A percentile compares a stretch with the other conserved stretches of the same genome.
Conservation (phyloP, 2,329 filamentous ascomycete species). For the Arthrobotrys sinensis region DNA sequence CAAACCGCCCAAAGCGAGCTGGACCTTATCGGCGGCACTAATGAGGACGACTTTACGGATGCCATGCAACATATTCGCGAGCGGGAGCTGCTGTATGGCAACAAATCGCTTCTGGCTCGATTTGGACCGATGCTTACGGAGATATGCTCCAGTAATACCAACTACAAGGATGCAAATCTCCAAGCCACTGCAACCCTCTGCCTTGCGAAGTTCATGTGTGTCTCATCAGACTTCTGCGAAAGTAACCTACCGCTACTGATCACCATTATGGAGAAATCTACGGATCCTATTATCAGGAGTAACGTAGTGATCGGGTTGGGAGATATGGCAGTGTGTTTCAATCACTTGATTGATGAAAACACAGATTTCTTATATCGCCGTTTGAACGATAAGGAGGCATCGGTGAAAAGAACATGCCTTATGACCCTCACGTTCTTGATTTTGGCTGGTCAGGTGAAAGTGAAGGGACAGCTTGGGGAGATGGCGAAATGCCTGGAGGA, state of each 20-base stretch:
- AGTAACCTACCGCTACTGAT: slow-evolving; percentile 92
- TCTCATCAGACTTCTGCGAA: slow-evolving; percentile 90
- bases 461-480: slow-evolving; percentile 97
- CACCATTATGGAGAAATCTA: slow-evolving; percentile 95
- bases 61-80: slow-evolving; percentile 88
- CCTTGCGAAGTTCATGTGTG: slow-evolving; percentile 98
- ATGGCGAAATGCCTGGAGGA: slow-evolving; percentile 99
- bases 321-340: slow-evolving; percentile 99
- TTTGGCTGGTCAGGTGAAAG: slow-evolving; percentile 96
- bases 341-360: slow-evolving; percentile 98
- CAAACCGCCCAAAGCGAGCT: slow-evolving; percentile 84
- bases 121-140: slow-evolving; percentile 94
- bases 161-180: slow-evolving; percentile 88
- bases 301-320: slow-evolving; percentile 97
- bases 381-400: slow-evolving; percentile 87
- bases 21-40: slow-evolving; percentile 96
- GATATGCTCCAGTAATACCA: slow-evolving; percentile 94
- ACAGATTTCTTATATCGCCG: slow-evolving; percentile 97
- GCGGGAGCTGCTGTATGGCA: slow-evolving; percentile 85
- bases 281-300: slow-evolving; percentile 91
- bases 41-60: slow-evolving; percentile 92
- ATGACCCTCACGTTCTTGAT: slow-evolving; percentile 99
- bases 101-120: slow-evolving; percentile 85
- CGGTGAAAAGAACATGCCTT: slow-evolving; percentile 95
- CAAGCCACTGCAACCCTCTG: slow-evolving; percentile 95